Evolutionary conservation across 805 yeast species (phyloP), one percentile per base, ranked within the genome.

Genomic region (Metschnikowia peoriensis): DNA sequence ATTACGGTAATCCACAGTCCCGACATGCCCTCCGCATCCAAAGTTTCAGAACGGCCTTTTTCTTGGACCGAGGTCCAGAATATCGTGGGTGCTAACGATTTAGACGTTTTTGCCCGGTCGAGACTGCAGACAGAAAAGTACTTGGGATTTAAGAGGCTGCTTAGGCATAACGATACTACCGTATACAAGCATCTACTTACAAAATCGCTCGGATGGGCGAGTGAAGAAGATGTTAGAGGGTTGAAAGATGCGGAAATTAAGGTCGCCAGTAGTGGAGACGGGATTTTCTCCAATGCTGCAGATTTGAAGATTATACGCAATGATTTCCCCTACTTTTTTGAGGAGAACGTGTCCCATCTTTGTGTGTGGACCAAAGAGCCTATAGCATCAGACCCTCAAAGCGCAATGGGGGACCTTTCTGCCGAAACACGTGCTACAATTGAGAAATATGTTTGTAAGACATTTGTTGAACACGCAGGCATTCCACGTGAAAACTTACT

Each of bases 311-410:
- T 82, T 29, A 67, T 82, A 7, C 52, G 62, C 28, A 88, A 88
- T 63, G 84, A 82, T 54, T 88, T 84, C 67, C 91, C 91, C 0
- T 88, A 88, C 68, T 76, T 79, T 59, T 79, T 85, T 54, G 82
- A 76, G 38, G 56, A 63, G 0, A 73, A 73, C 41, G 75, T 85
- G 5, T 66, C 68, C 6, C 93, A 87, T 65, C 62, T 86, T 14
- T 78, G 88, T 42, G 75, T 84, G 1, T 88, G 94, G 93, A 75
- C 85, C 1, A 86, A 86, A 61, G 67, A 79, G 16, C 73, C 73
- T 12, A 76, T 88, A 50, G 77, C 75, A 11, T 68, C 79, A 4
- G 88, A 84, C 60, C 77, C 78, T 7, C 58, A 68, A 10, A 78
- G 82, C 15, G 66, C 62, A 0, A 57, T 68, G n/a, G 87, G 88